Evolutionary conservation across 2,329 filamentous ascomycete genomes (phyloP).

Genomic region (Aspergillus sp.): DNA sequence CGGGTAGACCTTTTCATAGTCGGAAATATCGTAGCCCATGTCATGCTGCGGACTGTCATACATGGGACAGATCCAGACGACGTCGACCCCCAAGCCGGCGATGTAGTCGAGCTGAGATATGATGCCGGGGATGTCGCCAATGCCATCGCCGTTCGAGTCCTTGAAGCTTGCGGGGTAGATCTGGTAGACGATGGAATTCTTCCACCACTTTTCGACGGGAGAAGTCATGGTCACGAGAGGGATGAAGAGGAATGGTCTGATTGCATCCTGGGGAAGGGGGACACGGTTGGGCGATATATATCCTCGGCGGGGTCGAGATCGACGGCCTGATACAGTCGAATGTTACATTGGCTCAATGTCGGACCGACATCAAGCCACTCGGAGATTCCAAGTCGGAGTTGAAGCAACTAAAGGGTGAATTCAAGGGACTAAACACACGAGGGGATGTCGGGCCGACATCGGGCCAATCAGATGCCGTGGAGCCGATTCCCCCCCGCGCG

Average conservation of each 20-base stretch:
- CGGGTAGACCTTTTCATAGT: conserved; percentile 61
- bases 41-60: conserved; percentile 53
- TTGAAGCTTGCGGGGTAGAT: conserved; percentile 60
- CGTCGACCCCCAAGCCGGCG: conserved; percentile 58
- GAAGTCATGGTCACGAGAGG: conserved; percentile 11
- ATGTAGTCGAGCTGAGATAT: conserved; percentile 65
- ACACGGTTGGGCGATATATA: not conserved
- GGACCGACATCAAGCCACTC: conserved; percentile 6
- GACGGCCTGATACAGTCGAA: not conserved
- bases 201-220: conserved; percentile 31
- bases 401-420: not conserved
- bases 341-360: conserved; percentile 15
- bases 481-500: not conserved
- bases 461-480: not conserved
- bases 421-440: not conserved
- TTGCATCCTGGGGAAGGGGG: not conserved
- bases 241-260: not conserved
- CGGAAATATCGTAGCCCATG: conserved; percentile 54
- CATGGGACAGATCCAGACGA: conserved; percentile 55
- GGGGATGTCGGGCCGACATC: conserved; percentile 5
- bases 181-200: conserved; percentile 44
- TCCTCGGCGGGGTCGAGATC: not conserved
- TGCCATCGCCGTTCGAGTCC: conserved; percentile 51
- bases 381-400: not conserved
- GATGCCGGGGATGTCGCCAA: conserved; percentile 64